Conservation (phyloP, 23 red algal genomes). For the Gracilaria gracilis region DNA sequence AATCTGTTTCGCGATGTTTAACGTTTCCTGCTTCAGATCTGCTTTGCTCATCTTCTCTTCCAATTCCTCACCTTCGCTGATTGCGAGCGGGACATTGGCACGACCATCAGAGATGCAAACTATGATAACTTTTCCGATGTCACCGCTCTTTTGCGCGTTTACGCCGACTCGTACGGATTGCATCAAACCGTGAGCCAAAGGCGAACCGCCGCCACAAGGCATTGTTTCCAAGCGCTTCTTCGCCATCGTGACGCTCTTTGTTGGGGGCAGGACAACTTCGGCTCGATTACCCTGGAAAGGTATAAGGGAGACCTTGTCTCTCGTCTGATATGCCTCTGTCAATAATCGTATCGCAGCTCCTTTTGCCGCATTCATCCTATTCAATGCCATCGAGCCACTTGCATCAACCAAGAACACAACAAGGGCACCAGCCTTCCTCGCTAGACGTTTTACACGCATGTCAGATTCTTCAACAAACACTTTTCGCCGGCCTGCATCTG, state of each 20-base stretch:
- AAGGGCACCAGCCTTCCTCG: slow-evolving; percentile 92
- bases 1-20: slow-evolving; percentile 86
- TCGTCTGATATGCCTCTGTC: slow-evolving; percentile 96
- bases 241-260: slow-evolving; percentile 97
- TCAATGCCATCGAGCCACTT: slow-evolving; percentile 96
- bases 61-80: slow-evolving; percentile 77
- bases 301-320: slow-evolving; percentile 95
- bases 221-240: slow-evolving; percentile 98
- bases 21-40: slow-evolving; percentile 95
- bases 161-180: slow-evolving; percentile 80
- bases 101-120: slow-evolving; percentile 96
- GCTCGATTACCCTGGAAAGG: slow-evolving; percentile 95
- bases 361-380: slow-evolving; percentile 99
- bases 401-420: slow-evolving; percentile 97
- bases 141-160: slow-evolving; percentile 92
- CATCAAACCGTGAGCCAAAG: slow-evolving; percentile 92
- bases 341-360: slow-evolving; percentile 97
- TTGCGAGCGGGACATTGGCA: slow-evolving; percentile 91
- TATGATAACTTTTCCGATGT: slow-evolving; percentile 95
- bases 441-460: slow-evolving; percentile 92
- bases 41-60: slow-evolving; percentile 96
- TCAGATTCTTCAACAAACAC: slow-evolving; percentile 96
- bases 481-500: slow-evolving; percentile 14
- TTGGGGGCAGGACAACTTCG: slow-evolving; percentile 95
- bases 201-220: slow-evolving; percentile 99